Base-by-base conservation (phyloP, 2,329 filamentous ascomycete species). In the Diaporthe sp. region DNA sequence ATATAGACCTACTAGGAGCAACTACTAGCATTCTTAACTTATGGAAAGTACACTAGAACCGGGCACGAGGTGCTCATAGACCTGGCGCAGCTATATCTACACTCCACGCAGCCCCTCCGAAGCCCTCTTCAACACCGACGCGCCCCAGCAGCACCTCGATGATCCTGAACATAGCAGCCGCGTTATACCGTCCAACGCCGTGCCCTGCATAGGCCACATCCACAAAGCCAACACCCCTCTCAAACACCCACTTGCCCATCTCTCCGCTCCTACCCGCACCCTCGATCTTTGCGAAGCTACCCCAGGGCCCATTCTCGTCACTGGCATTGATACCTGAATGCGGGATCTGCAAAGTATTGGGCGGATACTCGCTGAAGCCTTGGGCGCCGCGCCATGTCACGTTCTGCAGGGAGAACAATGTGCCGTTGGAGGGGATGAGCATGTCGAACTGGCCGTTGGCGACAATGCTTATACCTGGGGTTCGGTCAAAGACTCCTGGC, bases 311-410 rank as follows among this genome's bases (percentile, higher is more conserved):
- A 1, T 71, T 33, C 2, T 55, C 52, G 38, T 71, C 68, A 7
- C 38, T 33, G 22, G n/a, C n/a, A 3, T 71, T 45, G 50, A 71
- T 55, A 3, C 68, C 68, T 9, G 68, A 64, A 3, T 50, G 66
- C 28, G 72, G 57, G 12, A 74, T 74, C 17, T 71, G 57, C 52
- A 74, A 38, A 9, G 42, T 35, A 10, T 71, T 66, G 15, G 72
- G 72, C 19, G 72, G 72, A 28, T 74, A n/a, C n/a, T 60, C 61
- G 57, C 70, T 69, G 66, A 74, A 74, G 28, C 72, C 72, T 30
- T 66, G 42, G 19, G 55, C 45, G 28, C 72, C 72, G 25, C 70
- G 69, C 72, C 72, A 74, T 10, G 72, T 74, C 35, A 74, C 64
- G 38, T 74, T 74, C 57, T 74, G 72, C 28, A 71, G 54, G 15